These are phyloP conservation scores for Antarctomyces pellizariae DNA, from an alignment of 495 filamentous ascomycete species.

Conservation along the genomic window DNA sequence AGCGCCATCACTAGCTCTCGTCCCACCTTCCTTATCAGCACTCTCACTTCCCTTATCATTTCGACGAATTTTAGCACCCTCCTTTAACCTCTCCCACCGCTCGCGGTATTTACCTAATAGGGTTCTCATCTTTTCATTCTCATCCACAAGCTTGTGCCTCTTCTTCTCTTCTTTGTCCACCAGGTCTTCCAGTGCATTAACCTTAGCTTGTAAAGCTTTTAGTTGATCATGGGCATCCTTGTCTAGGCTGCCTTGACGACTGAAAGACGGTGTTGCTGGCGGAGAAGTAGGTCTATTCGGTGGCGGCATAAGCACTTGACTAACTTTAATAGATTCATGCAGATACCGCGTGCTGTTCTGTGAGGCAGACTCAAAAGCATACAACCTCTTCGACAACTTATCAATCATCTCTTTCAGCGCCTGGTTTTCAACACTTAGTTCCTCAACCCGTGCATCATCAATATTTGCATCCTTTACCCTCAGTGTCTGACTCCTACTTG, in stretches of 20 bases:
- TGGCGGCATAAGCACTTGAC: no score
- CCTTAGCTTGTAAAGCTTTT: no score
- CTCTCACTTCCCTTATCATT: constrained; percentile 18
- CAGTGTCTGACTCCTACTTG: constrained; percentile 9
- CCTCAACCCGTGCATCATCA: no score
- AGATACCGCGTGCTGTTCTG: constrained; percentile 62
- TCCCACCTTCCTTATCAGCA: constrained; percentile 2
- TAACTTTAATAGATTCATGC: no score
- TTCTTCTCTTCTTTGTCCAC: constrained; percentile 24
- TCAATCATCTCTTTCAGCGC: constrained; percentile 53
- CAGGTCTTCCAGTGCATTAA: constrained; percentile 40
- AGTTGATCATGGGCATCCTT: no score
- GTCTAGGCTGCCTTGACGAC: no score
- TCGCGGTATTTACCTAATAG: constrained; percentile 48
- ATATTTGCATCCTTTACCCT: constrained; percentile 26
- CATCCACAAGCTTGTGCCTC: constrained; percentile 30
- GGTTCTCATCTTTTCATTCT: constrained; percentile 44
- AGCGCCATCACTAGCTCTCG: no score
- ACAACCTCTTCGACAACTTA: constrained; percentile 49
- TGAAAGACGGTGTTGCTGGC: no score
- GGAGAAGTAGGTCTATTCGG: no score
- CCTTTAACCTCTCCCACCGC: constrained; percentile 68
- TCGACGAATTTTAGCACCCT: constrained; percentile 45
- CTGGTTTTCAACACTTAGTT: constrained; percentile 61
- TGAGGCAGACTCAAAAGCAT: constrained; percentile 66